Percentiles rank a stretch among this genome's conserved stretches.
phyloP scores from a whole-genome alignment of 163 green algal species.

The Chloromonas sp. region DNA sequence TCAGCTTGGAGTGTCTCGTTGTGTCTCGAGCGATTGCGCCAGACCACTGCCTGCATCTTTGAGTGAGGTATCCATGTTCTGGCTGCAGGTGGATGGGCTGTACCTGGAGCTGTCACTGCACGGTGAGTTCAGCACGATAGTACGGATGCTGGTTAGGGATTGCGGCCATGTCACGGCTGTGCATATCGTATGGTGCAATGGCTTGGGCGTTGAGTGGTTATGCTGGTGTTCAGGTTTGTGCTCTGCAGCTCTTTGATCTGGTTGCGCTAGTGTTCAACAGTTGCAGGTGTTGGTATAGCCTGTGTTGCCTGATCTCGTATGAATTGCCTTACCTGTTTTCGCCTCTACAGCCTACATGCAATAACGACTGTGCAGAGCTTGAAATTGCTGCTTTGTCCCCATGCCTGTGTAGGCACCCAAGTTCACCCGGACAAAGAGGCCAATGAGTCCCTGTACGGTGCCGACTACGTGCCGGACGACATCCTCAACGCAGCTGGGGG shows the following conservation, averaged over 20 bases:
- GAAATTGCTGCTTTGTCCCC: background rate
- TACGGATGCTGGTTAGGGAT: no score
- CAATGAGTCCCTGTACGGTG: background rate
- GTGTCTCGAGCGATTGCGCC: no score
- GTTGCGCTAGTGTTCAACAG: no score
- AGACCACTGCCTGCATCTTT: background rate
- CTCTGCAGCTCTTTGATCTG: no score
- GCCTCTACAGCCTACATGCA: background rate
- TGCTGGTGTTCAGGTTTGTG: no score
- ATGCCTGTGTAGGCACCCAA: background rate
- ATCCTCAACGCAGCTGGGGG: background rate
- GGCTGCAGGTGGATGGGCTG: background rate
- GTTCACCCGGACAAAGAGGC: background rate
- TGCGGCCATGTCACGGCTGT: no score
- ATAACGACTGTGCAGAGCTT: background rate
- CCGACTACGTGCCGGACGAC: background rate
- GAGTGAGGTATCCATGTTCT: background rate
- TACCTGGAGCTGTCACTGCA: constrained; percentile 7
- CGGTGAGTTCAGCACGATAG: background rate
- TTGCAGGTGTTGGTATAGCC: no score
- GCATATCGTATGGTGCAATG: no score
- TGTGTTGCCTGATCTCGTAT: no score
- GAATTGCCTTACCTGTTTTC: no score
- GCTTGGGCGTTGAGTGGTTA: no score
- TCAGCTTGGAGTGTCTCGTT: no score